phyloP scores from a whole-genome alignment of 1,139 yeast species.

The Geotrichum citri-aurantii region DNA sequence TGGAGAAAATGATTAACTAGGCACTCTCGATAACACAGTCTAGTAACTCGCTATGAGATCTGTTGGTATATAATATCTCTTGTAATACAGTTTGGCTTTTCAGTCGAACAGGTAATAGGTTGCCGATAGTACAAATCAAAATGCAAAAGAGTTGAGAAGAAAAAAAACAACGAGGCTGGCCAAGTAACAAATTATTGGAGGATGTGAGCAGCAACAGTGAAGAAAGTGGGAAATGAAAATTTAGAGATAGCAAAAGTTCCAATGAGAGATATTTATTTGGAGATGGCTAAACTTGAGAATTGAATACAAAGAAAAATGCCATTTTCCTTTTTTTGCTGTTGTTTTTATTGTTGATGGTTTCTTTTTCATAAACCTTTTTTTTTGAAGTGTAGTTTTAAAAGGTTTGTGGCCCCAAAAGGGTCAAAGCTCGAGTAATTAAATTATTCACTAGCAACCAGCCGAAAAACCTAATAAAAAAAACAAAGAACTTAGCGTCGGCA shows the following conservation, averaged over 20 bases:
- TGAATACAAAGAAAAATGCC: neutral
- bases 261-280: neutral
- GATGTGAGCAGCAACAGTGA: neutral
- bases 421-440: neutral
- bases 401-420: neutral
- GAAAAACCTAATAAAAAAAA: neutral
- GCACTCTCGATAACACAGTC: neutral
- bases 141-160: neutral
- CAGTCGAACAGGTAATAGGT: too few relatives aligned
- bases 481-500: neutral
- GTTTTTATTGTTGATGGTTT: neutral
- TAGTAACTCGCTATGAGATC: neutral
- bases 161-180: neutral
- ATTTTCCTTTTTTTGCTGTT: neutral
- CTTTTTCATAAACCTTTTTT: neutral
- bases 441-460: neutral
- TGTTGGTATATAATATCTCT: neutral
- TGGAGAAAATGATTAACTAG: neutral
- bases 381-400: neutral
- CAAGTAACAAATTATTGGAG: neutral
- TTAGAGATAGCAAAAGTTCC: neutral
- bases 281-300: neutral
- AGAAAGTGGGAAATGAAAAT: neutral
- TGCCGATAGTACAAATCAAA: neutral
- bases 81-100: too few relatives aligned